Base-by-base conservation (phyloP, 1,284 basidiomycete species). In the Trichosporon sp. region DNA sequence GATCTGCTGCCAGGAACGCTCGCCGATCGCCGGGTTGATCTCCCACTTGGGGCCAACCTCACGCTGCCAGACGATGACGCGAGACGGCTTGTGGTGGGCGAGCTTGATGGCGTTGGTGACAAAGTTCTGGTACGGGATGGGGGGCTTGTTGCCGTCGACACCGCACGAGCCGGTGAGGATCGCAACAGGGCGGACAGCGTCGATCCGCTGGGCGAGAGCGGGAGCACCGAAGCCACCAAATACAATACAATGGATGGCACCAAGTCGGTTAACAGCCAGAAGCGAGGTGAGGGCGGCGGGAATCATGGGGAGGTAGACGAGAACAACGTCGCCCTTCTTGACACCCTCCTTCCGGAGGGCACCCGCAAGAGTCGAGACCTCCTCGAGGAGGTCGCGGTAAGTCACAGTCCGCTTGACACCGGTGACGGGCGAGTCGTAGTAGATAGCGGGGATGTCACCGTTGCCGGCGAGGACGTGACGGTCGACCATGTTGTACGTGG, bases 151-250 rank as follows among this genome's bases (percentile, higher is more conserved):
- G 31, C 75, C 76, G 63, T 65, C 60, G 54, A 63, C 56, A n/a
- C 71, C 71, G 60, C 67, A 71, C 68, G 97, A 94, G 34, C 89
- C 88, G 10, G 95, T 97, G 74, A 97, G 91, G 65, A 97, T 84
- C 13, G 96, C 90, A 57, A 88, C 87, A 16, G 87, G 90, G 71
- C 85, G 84, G 82, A 93, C 94, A 80, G 97, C 94, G 63, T 87
- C 85, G 40, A 92, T 86, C 60, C 95, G 89, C 81, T 96, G 94
- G 52, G 94, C 88, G 60, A 97, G 88, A 1, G 92, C 91, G 79
- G 96, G 93, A 16, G 93, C 87, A 5, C 89, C 92, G 84, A 97
- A 97, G n/a, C 95, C 94, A 56, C 95, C 94, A 72, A 97, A 97
- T 66, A 97, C 88, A 74, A 96, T 93, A n/a, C 92, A 94, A 83